Conservation (phyloP, 129 eudicot species). For the Arctium minus region DNA sequence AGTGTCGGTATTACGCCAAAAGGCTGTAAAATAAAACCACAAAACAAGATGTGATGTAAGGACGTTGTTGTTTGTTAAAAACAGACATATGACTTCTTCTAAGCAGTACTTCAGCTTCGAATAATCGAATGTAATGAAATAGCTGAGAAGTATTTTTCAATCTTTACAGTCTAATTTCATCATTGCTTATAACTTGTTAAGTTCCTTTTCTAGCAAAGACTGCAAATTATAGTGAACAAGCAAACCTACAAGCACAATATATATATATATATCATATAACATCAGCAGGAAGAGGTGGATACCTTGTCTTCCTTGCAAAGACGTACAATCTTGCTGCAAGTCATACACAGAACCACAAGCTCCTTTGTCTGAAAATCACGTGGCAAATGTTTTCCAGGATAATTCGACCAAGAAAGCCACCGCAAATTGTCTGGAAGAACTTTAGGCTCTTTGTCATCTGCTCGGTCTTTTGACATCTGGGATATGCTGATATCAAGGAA, state of each 20-base stretch:
- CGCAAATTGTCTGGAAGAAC: constrained; percentile 4
- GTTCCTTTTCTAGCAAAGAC: not conserved
- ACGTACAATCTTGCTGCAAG: not conserved
- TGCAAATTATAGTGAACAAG: not conserved
- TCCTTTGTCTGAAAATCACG: not conserved
- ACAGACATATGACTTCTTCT: not conserved
- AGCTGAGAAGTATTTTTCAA: not conserved
- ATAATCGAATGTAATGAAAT: not conserved
- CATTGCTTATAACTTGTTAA: not conserved
- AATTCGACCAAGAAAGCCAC: constrained; percentile 6
- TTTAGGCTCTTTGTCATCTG: not conserved
- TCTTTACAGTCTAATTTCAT: not conserved
- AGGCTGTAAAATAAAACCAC: not conserved
- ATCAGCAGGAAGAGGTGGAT: not conserved
- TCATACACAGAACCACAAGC: constrained; percentile 14
- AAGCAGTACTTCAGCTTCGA: not conserved
- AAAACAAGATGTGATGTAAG: not conserved
- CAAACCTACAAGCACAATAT: not conserved
- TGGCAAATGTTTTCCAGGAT: not conserved
- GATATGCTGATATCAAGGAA: not conserved
- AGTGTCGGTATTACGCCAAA: not conserved
- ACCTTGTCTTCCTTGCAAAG: constrained; percentile 9
- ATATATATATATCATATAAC: not conserved
- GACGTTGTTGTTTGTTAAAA: not conserved
- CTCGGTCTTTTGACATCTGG: not conserved